Base-by-base conservation (phyloP, 2,329 filamentous ascomycete species). In the Fusarium pseudoanthophilum region DNA sequence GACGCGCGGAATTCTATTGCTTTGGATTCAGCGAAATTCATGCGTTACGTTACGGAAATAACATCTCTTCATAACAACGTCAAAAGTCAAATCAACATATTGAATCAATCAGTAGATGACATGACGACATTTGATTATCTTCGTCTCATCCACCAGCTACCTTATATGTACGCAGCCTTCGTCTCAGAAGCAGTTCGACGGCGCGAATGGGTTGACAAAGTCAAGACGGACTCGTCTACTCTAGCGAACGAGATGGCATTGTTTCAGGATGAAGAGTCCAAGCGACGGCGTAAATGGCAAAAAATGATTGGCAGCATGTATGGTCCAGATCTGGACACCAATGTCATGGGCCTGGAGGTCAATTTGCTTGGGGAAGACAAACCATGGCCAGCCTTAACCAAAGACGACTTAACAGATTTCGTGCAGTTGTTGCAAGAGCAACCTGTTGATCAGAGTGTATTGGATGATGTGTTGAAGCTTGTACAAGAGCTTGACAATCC, bases 221-320 rank as follows among this genome's bases (percentile, higher is more conserved):
- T 98, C 81, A 94, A 92, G 79, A 88, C 90, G 5, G 96, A 98
- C 78, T 96, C 95, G 2, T 91, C 93, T 5, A 94, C 92, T 0
- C 84, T 99, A 32, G 94, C 95, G 32, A 97, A 98, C 80, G 95
- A 98, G 79, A 94, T 98, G 88, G 94, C 95, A 4, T 86, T 93
- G 2, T 95, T 97, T 72, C 94, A 96, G 78, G 95, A 98, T 69
- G 96, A 98, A 81, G 96, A 99, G 80, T 89, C 93, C 57, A 95
- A 95, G 77, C 88, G 96, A 58, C 89, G 96, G 51, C 93, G 92
- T 77, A 97, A 93, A 78, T 99, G 96, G 96, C 88, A 95, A 69
- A 97, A 95, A 78, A 92, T 89, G 73, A 92, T 97, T 52, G 94
- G 93, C 13, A 91, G 91, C 77, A 91, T 92, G 48, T 92, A 93